These are phyloP conservation scores for Penstemon newberryi DNA, from an alignment of 257 asterid species.

Conservation along the genomic window DNA sequence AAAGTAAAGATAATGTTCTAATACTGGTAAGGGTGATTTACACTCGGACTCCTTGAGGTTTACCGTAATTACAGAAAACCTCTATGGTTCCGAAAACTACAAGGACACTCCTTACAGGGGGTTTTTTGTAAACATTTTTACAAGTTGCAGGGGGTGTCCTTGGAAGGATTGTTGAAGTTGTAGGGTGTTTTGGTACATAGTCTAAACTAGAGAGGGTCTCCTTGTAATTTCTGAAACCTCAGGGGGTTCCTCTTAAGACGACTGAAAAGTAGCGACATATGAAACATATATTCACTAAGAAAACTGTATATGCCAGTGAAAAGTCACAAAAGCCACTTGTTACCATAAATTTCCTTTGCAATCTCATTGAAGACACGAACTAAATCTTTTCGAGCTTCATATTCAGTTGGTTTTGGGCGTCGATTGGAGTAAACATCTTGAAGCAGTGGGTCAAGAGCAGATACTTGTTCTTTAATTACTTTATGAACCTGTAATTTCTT, in stretches of 20 bases:
- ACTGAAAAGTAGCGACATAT: not conserved
- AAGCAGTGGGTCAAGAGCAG: constrained; percentile 61
- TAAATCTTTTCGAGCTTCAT: constrained; percentile 63
- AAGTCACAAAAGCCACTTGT: constrained; percentile 20
- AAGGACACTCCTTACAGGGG: too few relatives aligned
- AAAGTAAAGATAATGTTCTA: constrained; percentile 13
- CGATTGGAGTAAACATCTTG: constrained; percentile 50
- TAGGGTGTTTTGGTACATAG: too few relatives aligned
- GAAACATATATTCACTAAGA: constrained; percentile 14
- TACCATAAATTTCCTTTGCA: constrained; percentile 82
- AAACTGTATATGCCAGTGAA: not conserved
- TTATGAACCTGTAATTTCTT: constrained; percentile 48
- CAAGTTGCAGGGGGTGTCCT: too few relatives aligned
- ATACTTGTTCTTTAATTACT: constrained; percentile 39
- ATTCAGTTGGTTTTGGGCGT: constrained; percentile 65
- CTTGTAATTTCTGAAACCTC: too few relatives aligned
- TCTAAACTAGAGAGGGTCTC: too few relatives aligned
- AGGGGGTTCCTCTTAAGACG: too few relatives aligned
- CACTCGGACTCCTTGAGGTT: too few relatives aligned
- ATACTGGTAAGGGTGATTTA: not conserved
- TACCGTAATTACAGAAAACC: too few relatives aligned
- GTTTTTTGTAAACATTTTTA: too few relatives aligned
- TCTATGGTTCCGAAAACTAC: too few relatives aligned
- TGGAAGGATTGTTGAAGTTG: too few relatives aligned
- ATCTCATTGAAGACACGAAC: constrained; percentile 72